A percentile compares a stretch with the other conserved stretches of the same genome.
Conservation (phyloP, 345 rosid genomes). For the Brassica cretica region DNA sequence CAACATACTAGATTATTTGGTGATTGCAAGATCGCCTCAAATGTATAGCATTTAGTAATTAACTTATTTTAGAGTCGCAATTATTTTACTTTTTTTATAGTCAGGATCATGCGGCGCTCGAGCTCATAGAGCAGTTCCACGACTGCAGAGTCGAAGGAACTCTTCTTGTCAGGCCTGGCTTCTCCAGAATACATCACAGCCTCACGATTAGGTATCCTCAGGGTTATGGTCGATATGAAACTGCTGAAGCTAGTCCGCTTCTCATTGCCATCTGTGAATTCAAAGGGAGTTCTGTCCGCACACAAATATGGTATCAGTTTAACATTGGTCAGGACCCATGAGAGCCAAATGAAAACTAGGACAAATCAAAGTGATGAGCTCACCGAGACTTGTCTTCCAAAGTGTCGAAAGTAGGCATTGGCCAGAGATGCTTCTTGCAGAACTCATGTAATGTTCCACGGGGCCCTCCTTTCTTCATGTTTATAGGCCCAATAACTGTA, state of each 20-base stretch:
- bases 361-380: constrained; percentile 7
- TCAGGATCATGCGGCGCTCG: constrained; percentile 48
- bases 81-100: constrained; percentile 32
- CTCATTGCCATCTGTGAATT: constrained; percentile 48
- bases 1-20: not conserved
- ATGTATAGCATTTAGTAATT: not conserved
- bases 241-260: constrained; percentile 49
- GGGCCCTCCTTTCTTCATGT: constrained; percentile 83
- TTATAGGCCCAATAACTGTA: constrained; percentile 59
- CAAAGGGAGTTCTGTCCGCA: constrained; percentile 49
- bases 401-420: constrained; percentile 59
- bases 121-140: constrained; percentile 60
- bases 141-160: constrained; percentile 79
- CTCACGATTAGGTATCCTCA: constrained; percentile 58
- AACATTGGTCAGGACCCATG: not conserved
- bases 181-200: constrained; percentile 54
- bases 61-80: not conserved
- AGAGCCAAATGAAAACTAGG: not conserved
- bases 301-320: not conserved
- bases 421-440: constrained; percentile 79
- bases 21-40: not conserved
- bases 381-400: constrained; percentile 58
- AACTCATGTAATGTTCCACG: constrained; percentile 62
- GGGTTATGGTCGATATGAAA: constrained; percentile 51
- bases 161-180: constrained; percentile 77